These are phyloP conservation scores for Cymbomonas tetramitiformis DNA, from an alignment of 139 green algal genomes.

Conservation along the genomic window DNA sequence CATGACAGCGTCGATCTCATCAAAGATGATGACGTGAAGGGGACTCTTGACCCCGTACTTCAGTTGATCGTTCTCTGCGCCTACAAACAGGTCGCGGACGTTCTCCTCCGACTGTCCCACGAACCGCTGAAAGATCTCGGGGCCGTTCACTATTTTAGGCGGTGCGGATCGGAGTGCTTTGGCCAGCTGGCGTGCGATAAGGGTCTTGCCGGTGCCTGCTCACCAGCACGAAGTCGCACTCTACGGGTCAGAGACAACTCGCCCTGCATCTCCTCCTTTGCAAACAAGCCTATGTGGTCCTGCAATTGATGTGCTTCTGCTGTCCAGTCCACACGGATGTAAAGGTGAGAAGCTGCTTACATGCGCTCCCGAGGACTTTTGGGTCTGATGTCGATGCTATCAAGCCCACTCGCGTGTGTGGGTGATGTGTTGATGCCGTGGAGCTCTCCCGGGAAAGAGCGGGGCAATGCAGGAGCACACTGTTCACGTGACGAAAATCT, in stretches of 20 bases:
- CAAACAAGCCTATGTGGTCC: too few species aligned
- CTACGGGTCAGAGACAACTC: background rate
- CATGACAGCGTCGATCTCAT: slow-evolving; percentile 22
- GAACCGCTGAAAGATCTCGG: slow-evolving; percentile 30
- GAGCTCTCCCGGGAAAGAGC: too few species aligned
- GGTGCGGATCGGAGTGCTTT: slow-evolving; percentile 7
- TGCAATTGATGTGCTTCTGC: too few species aligned
- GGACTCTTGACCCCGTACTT: background rate
- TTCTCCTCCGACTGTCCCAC: slow-evolving; percentile 26
- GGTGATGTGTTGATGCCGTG: too few species aligned
- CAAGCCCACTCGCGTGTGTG: too few species aligned
- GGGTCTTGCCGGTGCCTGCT: slow-evolving; percentile 19
- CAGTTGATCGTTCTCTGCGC: slow-evolving; percentile 19
- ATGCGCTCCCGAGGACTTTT: too few species aligned
- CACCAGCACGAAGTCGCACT: background rate
- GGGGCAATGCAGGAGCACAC: too few species aligned
- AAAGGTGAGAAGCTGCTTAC: too few species aligned
- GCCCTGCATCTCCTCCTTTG: background rate
- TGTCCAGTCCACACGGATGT: too few species aligned
- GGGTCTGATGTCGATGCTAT: too few species aligned
- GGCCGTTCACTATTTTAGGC: slow-evolving; percentile 25
- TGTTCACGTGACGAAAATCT: background rate
- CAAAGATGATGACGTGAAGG: slow-evolving; percentile 21
- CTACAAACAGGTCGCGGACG: slow-evolving; percentile 25
- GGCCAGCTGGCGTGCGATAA: slow-evolving; percentile 15